Base-by-base conservation (phyloP, 148 eudicot genomes). In the Beta vulgaris region DNA sequence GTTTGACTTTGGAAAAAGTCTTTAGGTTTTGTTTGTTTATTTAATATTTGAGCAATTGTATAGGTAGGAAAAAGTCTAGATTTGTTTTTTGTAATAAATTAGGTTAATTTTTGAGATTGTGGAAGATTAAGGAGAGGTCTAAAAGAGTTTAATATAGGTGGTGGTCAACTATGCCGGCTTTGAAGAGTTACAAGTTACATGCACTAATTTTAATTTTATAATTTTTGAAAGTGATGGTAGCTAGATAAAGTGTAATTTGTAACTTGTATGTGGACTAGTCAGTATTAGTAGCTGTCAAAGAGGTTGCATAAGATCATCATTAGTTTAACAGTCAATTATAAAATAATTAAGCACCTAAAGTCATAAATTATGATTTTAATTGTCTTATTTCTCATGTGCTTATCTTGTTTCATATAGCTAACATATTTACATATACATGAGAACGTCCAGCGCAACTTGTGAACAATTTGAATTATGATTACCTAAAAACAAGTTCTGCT, bases 161-260 rank as follows among this genome's bases (percentile, higher is more conserved):
- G 86, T 85, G 82, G 88, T 85, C 88, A 80, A 31, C 39, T 12
- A 46, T 76, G 88, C 74, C 82, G 88, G 86, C 88, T 78, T 72
- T 71, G 79, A 75, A 60, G 2, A 68, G 54, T 23, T 61, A 70
- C 48, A 67, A 35, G 58, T 77, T 71, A 60, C 80, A 71, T 61
- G 74, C 15, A 77, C n/a, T 68, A 68, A n/a, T n/a, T n/a, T 61
- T 29, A 59, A 23, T 69, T 37, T 69, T 49, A n/a, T n/a, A n/a
- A n/a, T n/a, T 37, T 37, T 37, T 59, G 39, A 60, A 10, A 69
- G 53, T 32, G 59, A 51, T 62, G 59, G 63, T 25, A 53, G 58
- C 58, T 53, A 21, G 23, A 16, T 28, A 21, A 53, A 53, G 4
- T 72, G 16, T 40, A 8, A 23, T 19, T 19, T 18, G 26, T 58